Evolutionary conservation across 2,329 filamentous ascomycete species (phyloP), one percentile per base, ranked within the genome.

Genomic region (Gnomoniopsis smithogilvyi): DNA sequence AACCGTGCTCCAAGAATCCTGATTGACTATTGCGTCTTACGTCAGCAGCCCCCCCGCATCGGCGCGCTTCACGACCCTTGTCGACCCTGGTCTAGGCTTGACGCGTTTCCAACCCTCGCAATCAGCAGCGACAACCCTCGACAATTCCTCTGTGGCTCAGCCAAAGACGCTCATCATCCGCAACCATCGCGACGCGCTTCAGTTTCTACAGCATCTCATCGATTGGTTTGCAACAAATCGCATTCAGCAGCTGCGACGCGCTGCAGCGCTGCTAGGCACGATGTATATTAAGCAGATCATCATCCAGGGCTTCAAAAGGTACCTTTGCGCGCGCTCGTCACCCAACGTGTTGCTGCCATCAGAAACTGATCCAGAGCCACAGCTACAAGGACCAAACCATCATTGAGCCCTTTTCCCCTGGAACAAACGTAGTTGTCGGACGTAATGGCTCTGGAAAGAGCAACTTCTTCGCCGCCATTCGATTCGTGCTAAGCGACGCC

Each of bases 261-360:
- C 58, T 66, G 67, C 70, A 69, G 69, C 67, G 54, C 54, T 55
- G 56, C 57, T 56, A 61, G 65, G 69, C 74, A 80, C 68, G 72
- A 96, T 97, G 93, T 95, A 96, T 80, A 97, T 99, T 84, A 99
- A 99, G 77, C 95, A 99, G 80, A 97, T 98, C 75, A 98, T 97
- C 75, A 98, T 99, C 73, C 95, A 99, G 76, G 95, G 95, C 86
- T 99, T 99, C 80, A 99, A 99, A 79, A 97, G 92, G 92, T 47
- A 47, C 21, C 19, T 96, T 62, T 67, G 64, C 45, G 51, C 54
- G 47, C 22, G n/a, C 45, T n/a, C 17, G 10, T 33, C 33, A 14
- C n/a, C 33, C 19, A 24, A 14, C 36, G 6, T 58, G 38, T 34
- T 14, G 51, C 17, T 21, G 41, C 22, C 38, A 61, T 36, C 41